Evolutionary conservation across 2,329 filamentous ascomycete genomes (phyloP).

Genomic region (Ceratocystis variospora): DNA sequence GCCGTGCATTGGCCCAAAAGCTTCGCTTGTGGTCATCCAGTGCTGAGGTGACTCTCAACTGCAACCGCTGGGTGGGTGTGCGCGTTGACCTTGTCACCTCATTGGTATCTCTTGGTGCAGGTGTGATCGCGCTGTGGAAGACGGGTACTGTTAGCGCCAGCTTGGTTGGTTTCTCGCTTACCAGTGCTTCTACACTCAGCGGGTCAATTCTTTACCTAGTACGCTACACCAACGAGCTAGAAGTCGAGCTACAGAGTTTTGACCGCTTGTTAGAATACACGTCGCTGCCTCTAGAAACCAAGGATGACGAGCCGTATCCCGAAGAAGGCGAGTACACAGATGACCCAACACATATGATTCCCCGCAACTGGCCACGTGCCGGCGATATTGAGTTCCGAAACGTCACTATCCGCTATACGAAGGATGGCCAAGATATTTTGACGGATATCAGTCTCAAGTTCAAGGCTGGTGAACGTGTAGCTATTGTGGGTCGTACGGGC

Average conservation of each 20-base stretch:
- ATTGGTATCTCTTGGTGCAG: constrained; percentile 31
- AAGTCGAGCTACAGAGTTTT: constrained; percentile 36
- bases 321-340: constrained; percentile 24
- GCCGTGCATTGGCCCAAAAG: constrained; percentile 29
- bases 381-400: constrained; percentile 29
- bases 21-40: constrained; percentile 29
- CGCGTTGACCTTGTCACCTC: constrained; percentile 34
- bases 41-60: constrained; percentile 32
- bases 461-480: constrained; percentile 52
- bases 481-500: constrained; percentile 58
- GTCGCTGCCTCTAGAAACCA: constrained; percentile 27
- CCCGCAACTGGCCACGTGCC: constrained; percentile 26
- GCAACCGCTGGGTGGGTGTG: constrained; percentile 36
- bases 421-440: constrained; percentile 30
- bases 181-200: constrained; percentile 33
- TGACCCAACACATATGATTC: constrained; percentile 22
- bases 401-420: constrained; percentile 29
- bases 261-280: constrained; percentile 29
- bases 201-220: constrained; percentile 33
- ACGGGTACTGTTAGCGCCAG: constrained; percentile 30
- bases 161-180: constrained; percentile 36
- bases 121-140: constrained; percentile 31
- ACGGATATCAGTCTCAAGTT: constrained; percentile 32
- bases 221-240: constrained; percentile 33
- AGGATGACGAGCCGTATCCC: constrained; percentile 24